A percentile compares a stretch with the other conserved stretches of the same genome.
Evolutionary conservation across 805 yeast species (phyloP).

Genomic region (Pichia sporocuriosa): DNA sequence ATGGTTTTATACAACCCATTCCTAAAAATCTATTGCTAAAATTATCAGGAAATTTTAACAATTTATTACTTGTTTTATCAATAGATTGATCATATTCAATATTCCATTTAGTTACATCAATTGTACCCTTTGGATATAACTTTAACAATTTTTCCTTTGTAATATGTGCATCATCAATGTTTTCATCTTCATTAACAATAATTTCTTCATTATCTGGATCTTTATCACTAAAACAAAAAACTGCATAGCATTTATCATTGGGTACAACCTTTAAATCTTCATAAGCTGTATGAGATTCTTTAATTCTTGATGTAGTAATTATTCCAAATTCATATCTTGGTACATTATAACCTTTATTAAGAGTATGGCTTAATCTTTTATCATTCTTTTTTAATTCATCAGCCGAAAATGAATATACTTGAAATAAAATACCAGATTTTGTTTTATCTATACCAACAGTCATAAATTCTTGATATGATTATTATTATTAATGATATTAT

Average conservation of each 20-base stretch:
- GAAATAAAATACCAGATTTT: background rate
- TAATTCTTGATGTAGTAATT: constrained; percentile 37
- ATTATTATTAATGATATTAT: too few relatives aligned
- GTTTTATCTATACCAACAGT: too few relatives aligned
- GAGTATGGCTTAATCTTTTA: constrained; percentile 23
- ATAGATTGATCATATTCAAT: constrained; percentile 3
- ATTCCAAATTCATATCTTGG: constrained; percentile 38
- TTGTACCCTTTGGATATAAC: constrained; percentile 8
- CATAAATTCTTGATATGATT: too few relatives aligned
- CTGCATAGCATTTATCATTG: constrained; percentile 18
- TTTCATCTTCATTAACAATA: background rate
- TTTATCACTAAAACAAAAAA: constrained; percentile 23
- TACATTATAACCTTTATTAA: constrained; percentile 47
- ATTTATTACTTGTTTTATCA: constrained; percentile 7
- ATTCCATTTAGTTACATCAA: constrained; percentile 14
- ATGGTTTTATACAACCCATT: constrained; percentile 31
- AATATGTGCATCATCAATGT: constrained; percentile 16
- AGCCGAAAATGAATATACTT: constrained; percentile 7
- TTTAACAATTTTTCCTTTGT: constrained; percentile 17
- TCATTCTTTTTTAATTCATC: constrained; percentile 14
- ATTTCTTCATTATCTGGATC: constrained; percentile 1
- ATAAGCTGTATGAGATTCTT: constrained; percentile 22
- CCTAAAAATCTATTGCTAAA: constrained; percentile 25
- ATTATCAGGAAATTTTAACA: constrained; percentile 23
- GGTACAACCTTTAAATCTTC: constrained; percentile 24